Evolutionary conservation across 768 basidiomycete genomes (phyloP).

Genomic region (Neoboletus brunneissimus): DNA sequence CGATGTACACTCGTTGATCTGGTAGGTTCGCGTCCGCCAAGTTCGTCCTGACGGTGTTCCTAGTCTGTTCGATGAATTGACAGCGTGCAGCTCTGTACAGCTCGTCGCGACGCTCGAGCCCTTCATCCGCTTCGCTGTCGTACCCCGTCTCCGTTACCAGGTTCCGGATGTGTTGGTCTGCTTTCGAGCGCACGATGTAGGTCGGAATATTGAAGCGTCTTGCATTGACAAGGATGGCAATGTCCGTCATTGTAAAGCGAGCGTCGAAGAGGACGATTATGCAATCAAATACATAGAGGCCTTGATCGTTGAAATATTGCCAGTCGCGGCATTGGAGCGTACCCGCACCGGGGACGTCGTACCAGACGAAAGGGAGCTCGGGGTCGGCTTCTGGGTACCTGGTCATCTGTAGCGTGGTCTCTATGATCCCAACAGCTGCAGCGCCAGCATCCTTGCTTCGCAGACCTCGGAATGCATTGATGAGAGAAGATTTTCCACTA

Average conservation of each 20-base stretch:
- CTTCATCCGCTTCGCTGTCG: not conserved
- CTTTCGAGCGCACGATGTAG: not conserved
- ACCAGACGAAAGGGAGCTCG: not conserved
- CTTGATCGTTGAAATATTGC: not conserved
- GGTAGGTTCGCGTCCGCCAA: constrained; percentile 17
- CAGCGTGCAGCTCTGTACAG: constrained; percentile 14
- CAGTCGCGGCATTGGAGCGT: not conserved
- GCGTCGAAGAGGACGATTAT: not conserved
- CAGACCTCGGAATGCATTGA: not conserved
- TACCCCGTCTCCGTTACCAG: not conserved
- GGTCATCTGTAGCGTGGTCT: not conserved
- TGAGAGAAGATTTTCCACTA: not conserved
- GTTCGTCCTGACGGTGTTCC: constrained; percentile 12
- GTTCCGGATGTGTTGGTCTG: not conserved
- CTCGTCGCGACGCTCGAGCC: not conserved
- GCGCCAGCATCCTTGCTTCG: not conserved
- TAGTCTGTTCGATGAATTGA: constrained; percentile 21
- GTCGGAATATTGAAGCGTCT: not conserved
- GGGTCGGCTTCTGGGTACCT: not conserved
- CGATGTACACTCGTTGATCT: constrained; percentile 22
- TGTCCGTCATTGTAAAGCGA: not conserved
- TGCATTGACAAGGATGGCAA: not conserved
- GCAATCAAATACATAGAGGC: not conserved
- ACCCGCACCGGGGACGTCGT: not conserved
- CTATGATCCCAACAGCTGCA: not conserved